Evolutionary conservation across 2,329 filamentous ascomycete species (phyloP), one percentile per base, ranked within the genome.

Genomic region (Aplosporella prunicola): DNA sequence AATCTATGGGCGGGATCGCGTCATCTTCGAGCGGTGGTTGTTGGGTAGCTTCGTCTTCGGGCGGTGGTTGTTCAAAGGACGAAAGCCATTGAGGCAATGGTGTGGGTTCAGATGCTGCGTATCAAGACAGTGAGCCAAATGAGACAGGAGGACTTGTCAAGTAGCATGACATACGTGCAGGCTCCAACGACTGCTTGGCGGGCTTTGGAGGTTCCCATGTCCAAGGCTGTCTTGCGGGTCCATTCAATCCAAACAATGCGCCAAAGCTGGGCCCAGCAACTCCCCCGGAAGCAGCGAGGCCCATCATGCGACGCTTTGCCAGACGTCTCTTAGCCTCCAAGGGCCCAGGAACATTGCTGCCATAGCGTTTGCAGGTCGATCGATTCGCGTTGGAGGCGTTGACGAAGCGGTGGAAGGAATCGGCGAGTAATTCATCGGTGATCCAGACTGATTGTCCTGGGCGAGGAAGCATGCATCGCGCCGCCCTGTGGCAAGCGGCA

Each of bases 291-390:
- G 59, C 54, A 22, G 67, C 64, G 9, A 69, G 49, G 13, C 61
- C 64, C 35, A 63, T 71, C 59, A 77, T 76, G 36, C 68, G 65
- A 38, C 76, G 63, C 53, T 67, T 76, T 3, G 71, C 62, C 30
- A 69, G 60, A 35, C 76, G 63, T 50, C 67, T 64, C 43, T 69
- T 67, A 30, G 75, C 74, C 56, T 80, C 76, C 59, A 79, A 60
- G 50, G 76, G 76, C 2, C 76, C 76, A 9, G 76, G 76, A 3
- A 76, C 69, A 45, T 67, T 66, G 61, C 74, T 77, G 46, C 71
- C 74, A 67, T 74, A 62, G 44, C 74, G 68, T 50, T 57, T 56
- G 45, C 65, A 63, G 42, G 67, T 63, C 26, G 51, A 44, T 59
- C 62, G 41, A 62, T 65, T 29, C 62, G 67, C 36, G 63, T 40